Evolutionary conservation across 768 basidiomycete genomes (phyloP).

Genomic region (Boletellus ananas): DNA sequence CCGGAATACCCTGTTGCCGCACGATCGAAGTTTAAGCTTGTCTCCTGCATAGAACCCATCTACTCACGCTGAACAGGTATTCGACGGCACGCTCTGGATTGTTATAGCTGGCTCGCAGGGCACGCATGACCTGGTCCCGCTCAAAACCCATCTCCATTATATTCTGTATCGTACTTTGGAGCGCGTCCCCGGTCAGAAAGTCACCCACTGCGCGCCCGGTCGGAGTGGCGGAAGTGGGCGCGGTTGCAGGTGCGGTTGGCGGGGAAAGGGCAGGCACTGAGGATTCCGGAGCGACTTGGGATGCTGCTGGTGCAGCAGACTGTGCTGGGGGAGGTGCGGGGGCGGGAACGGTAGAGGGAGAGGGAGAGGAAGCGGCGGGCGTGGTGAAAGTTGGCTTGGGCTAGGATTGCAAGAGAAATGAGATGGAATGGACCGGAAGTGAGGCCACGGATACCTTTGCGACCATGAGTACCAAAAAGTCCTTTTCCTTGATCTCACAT

Average conservation of each 20-base stretch:
- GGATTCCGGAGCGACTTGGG: constrained; percentile 31
- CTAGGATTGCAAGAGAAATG: constrained; percentile 30
- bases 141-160: constrained; percentile 96
- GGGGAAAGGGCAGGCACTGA: constrained; percentile 35
- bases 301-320: constrained; percentile 26
- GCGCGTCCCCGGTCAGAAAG: constrained; percentile 72
- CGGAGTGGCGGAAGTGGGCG: constrained; percentile 27
- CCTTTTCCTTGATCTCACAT: constrained; percentile 95
- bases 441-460: constrained; percentile 63
- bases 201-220: constrained; percentile 41
- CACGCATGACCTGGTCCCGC: constrained; percentile 77
- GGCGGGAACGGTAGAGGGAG: constrained; percentile 18
- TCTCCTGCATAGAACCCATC: constrained; percentile 2
- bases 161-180: constrained; percentile 74
- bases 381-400: constrained; percentile 48
- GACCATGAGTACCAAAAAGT: constrained; percentile 99
- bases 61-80: constrained; percentile 85
- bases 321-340: constrained; percentile 18
- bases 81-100: constrained; percentile 99
- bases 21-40: constrained; percentile 8
- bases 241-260: constrained; percentile 26
- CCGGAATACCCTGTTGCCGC: constrained; percentile 68
- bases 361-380: constrained; percentile 15
- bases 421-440: background rate
- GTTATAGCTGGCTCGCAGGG: constrained; percentile 91